A percentile compares a stretch with the other conserved stretches of the same genome.
phyloP scores from a whole-genome alignment of 768 basidiomycete species.

The Ramaria sp. region DNA sequence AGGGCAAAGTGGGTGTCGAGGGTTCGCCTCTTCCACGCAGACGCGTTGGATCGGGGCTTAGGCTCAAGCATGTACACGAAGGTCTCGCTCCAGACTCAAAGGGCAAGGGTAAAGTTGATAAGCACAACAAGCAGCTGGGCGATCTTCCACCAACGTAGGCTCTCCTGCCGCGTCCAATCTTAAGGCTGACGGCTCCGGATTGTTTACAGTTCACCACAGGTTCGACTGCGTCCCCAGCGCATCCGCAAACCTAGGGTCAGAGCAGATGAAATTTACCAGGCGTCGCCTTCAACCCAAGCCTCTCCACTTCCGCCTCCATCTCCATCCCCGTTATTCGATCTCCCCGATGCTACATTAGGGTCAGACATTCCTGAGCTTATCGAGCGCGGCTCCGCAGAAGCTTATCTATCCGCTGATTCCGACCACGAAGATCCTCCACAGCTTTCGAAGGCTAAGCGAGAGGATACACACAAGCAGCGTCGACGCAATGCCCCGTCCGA shows the following conservation, averaged over 20 bases:
- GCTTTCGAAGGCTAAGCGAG: not conserved
- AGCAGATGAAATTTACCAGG: not conserved
- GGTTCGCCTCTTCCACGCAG: not conserved
- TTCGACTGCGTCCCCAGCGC: not conserved
- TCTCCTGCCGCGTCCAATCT: not conserved
- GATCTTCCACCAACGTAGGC: not conserved
- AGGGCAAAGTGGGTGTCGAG: not conserved
- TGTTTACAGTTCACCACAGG: not conserved
- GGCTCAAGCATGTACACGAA: not conserved
- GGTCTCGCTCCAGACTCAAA: not conserved
- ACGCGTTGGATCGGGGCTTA: not conserved
- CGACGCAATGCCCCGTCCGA: constrained; percentile 34
- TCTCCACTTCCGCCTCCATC: constrained; percentile 45
- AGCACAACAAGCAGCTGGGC: not conserved
- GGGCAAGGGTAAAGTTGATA: not conserved
- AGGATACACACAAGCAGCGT: constrained; percentile 18
- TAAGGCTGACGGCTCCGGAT: not conserved
- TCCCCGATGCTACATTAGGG: not conserved
- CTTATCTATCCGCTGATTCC: not conserved
- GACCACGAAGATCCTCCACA: not conserved
- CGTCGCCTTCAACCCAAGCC: constrained; percentile 23
- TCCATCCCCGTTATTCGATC: constrained; percentile 38
- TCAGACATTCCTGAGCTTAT: not conserved
- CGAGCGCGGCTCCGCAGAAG: not conserved
- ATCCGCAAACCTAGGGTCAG: constrained; percentile 2